Conservation (phyloP, 2,329 filamentous ascomycete species). For the Lecanoromycetidae sp. region DNA sequence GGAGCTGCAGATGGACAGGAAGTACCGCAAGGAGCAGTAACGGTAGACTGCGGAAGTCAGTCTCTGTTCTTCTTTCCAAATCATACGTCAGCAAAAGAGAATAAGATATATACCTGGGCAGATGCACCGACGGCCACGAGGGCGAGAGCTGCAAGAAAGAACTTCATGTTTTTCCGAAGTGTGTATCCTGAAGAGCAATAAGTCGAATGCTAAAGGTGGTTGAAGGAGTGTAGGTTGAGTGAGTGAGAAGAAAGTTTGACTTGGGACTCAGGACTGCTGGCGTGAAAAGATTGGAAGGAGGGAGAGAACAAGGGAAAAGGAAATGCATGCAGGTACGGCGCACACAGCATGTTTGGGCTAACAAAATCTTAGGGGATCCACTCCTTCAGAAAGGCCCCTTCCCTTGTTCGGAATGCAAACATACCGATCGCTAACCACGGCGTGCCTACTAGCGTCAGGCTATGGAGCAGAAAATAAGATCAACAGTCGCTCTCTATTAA, state of each 20-base stretch:
- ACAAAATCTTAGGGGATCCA: too few relatives aligned
- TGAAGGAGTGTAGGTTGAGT: slow-evolving; percentile 3
- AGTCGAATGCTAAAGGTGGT: neutral
- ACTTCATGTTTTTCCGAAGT: slow-evolving; percentile 9
- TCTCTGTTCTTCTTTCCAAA: neutral
- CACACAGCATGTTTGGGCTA: neutral
- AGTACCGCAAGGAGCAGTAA: slow-evolving; percentile 16
- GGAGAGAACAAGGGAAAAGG: neutral
- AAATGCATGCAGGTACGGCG: neutral
- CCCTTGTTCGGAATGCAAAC: too few relatives aligned
- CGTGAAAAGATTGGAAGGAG: neutral
- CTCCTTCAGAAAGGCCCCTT: too few relatives aligned
- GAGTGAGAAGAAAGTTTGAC: slow-evolving; percentile 1
- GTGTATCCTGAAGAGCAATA: neutral
- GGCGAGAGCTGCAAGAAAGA: slow-evolving; percentile 10
- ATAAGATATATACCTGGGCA: slow-evolving; percentile 8
- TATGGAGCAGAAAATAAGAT: too few relatives aligned
- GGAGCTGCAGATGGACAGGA: slow-evolving; percentile 15
- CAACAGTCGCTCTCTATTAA: too few relatives aligned
- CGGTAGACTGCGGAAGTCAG: slow-evolving; percentile 4
- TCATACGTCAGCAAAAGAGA: neutral
- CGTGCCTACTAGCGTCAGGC: too few relatives aligned
- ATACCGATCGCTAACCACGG: too few relatives aligned
- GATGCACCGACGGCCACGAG: slow-evolving; percentile 6
- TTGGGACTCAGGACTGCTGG: neutral